Evolutionary conservation across 169 alveolate species (phyloP).

Genomic region (Blepharisma undulans): DNA sequence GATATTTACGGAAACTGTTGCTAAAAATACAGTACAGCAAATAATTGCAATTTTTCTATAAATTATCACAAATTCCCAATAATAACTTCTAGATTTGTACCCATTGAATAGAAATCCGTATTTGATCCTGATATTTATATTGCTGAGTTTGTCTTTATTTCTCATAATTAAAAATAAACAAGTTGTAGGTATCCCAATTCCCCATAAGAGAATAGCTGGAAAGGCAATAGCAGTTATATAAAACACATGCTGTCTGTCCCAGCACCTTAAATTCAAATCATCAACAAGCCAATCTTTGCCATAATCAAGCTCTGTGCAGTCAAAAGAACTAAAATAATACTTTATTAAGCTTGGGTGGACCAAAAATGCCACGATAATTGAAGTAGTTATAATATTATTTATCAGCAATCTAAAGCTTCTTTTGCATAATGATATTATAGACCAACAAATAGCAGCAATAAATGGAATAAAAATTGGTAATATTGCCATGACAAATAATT

Average conservation of each 20-base stretch:
- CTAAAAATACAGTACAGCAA: constrained; percentile 29
- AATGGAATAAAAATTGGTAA: background rate
- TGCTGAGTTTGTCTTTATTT: constrained; percentile 10
- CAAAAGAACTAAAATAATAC: constrained; percentile 16
- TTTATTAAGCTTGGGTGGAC: constrained; percentile 56
- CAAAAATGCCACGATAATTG: constrained; percentile 48
- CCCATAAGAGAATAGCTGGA: constrained; percentile 55
- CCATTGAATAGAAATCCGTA: constrained; percentile 57
- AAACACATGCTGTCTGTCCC: constrained; percentile 5
- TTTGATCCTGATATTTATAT: constrained; percentile 26
- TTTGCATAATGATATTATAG: background rate
- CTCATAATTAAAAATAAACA: constrained; percentile 6
- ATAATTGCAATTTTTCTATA: constrained; percentile 45
- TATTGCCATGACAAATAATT: background rate
- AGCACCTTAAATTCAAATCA: constrained; percentile 37
- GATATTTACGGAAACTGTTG: constrained; percentile 37
- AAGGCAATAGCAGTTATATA: constrained; percentile 37
- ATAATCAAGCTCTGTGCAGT: constrained; percentile 34
- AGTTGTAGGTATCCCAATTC: constrained; percentile 51
- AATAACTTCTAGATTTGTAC: constrained; percentile 42
- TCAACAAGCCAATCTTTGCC: constrained; percentile 34
- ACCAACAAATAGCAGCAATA: constrained; percentile 15
- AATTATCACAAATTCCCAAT: constrained; percentile 63
- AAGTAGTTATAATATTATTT: constrained; percentile 28
- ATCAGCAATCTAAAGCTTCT: background rate